Evolutionary conservation across 1,284 basidiomycete species (phyloP), one percentile per base, ranked within the genome.

Genomic region (Ustilago hordei): DNA sequence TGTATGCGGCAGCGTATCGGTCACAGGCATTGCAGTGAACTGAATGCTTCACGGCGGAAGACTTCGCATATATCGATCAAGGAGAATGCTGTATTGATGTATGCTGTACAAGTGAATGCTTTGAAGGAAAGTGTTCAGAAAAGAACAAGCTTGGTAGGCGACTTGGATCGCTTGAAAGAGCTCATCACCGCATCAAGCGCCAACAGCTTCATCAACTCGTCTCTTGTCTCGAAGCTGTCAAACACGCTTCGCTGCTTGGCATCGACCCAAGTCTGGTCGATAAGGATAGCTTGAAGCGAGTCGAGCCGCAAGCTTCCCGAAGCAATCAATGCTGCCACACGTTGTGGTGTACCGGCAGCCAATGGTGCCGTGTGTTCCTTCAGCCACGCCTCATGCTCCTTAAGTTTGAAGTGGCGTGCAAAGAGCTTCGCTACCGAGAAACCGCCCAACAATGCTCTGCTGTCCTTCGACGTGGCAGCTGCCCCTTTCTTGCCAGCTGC

Each of bases 341-440:
- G 69, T 59, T 82, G 80, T 17, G 83, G 83, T 39, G 83, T 84
- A 35, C 83, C 83, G 13, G 78, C 75, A 32, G 82, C 82, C 4
- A 84, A 55, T 17, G 83, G 83, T 15, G 75, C 63, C 11, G 69
- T 67, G 32, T 82, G 70, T 11, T 74, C 62, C 32, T 64, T 52
- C n/a, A 84, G 74, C 72, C 76, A 83, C n/a, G 68, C 60, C 39
- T 69, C 74, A 54, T 84, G 82, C 57, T 79, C 81, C 60, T 79
- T 73, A 52, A 81, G 64, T 69, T 84, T 84, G 47, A 84, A 84
- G 56, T 84, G 83, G 23, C 83, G 80, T 35, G 83, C 82, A 70
- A 84, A 84, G 31, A 84, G 78, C 68, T 84, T 84, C 31, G 77
- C 83, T 0, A 84, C 83, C 8, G 70, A 69, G 35, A 77, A 67